Evolutionary conservation across 257 asterid genomes (phyloP).

Genomic region (Ocimum tenuiflorum): DNA sequence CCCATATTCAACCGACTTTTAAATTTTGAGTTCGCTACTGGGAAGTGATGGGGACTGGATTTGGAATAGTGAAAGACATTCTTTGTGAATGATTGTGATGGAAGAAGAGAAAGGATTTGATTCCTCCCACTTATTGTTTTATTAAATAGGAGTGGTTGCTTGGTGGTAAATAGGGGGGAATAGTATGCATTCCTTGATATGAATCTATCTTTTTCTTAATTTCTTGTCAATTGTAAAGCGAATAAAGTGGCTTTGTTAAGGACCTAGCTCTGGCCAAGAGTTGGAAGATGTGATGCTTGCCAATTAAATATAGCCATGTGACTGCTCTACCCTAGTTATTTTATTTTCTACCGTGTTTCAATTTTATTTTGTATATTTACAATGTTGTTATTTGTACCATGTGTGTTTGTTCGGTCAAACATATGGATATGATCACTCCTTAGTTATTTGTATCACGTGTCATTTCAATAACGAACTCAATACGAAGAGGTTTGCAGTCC

Average conservation of each 20-base stretch:
- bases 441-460: too few species aligned
- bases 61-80: background rate
- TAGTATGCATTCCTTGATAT: slow-evolving; percentile 15
- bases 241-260: slow-evolving; percentile 22
- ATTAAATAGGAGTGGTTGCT: background rate
- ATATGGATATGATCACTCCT: too few species aligned
- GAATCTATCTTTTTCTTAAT: background rate
- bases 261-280: background rate
- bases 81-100: slow-evolving; percentile 27
- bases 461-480: too few species aligned
- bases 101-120: slow-evolving; percentile 12
- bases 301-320: too few species aligned
- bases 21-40: too few species aligned
- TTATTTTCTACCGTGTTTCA: too few species aligned
- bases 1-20: too few species aligned
- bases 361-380: too few species aligned
- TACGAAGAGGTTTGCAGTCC: too few species aligned
- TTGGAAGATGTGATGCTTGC: slow-evolving; percentile 11
- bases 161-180: slow-evolving; percentile 15
- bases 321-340: background rate
- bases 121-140: slow-evolving; percentile 10
- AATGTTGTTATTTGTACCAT: too few species aligned
- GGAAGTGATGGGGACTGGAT: too few species aligned
- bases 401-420: too few species aligned
- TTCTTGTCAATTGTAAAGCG: slow-evolving; percentile 12